phyloP scores from a whole-genome alignment of 345 rosid species.

The Salix exigua region DNA sequence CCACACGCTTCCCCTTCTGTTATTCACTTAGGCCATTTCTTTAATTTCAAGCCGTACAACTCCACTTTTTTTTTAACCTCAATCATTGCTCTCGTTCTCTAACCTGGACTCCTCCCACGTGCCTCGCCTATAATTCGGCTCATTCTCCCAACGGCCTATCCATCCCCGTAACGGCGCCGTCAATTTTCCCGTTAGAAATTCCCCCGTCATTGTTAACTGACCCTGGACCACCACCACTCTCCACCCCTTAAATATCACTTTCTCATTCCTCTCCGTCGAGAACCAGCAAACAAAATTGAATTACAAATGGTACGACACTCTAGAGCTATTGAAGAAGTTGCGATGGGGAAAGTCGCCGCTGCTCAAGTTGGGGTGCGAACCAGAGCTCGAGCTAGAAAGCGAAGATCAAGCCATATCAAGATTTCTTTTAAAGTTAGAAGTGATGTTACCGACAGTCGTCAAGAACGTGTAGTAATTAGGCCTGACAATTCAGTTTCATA shows the following conservation, averaged over 20 bases:
- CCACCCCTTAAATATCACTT: not conserved
- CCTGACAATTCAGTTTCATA: constrained; percentile 5
- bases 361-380: constrained; percentile 36
- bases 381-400: constrained; percentile 28
- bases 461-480: constrained; percentile 4
- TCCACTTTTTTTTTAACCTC: not conserved
- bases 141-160: constrained; percentile 3
- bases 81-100: constrained; percentile 18
- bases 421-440: constrained; percentile 40
- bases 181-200: constrained; percentile 59
- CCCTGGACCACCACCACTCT: constrained; percentile 41
- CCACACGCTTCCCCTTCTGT: not conserved
- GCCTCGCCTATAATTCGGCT: constrained; percentile 25
- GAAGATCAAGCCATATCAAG: constrained; percentile 16
- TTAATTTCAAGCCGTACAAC: constrained; percentile 6
- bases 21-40: not conserved
- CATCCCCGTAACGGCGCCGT: constrained; percentile 75
- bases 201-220: constrained; percentile 57
- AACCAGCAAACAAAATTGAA: not conserved
- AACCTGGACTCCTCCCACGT: constrained; percentile 24
- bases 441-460: constrained; percentile 1
- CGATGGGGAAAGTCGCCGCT: constrained; percentile 19
- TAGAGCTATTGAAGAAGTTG: constrained; percentile 23
- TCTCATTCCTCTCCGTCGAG: not conserved
- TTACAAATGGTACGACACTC: too few species aligned